Conservation (phyloP, 768 basidiomycete species). For the Mycena maculata region DNA sequence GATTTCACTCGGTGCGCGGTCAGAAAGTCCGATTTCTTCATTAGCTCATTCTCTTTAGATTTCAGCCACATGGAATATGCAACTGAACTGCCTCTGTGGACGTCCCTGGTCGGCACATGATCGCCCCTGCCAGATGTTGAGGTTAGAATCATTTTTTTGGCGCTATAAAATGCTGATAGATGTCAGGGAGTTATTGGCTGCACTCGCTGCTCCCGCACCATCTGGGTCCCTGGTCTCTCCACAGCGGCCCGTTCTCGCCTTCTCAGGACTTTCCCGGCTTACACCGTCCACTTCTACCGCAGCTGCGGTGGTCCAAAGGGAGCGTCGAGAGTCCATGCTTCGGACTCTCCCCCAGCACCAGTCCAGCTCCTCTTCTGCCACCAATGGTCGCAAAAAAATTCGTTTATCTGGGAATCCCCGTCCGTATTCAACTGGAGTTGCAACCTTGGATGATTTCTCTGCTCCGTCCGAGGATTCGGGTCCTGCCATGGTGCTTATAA, state of each 20-base stretch:
- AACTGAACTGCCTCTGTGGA: neutral
- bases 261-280: neutral
- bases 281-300: neutral
- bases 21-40: neutral
- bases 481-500: neutral
- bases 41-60: neutral
- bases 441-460: neutral
- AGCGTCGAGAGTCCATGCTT: neutral
- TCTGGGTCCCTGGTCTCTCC: neutral
- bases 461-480: neutral
- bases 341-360: neutral
- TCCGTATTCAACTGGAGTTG: neutral
- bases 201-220: neutral
- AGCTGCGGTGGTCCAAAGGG: neutral
- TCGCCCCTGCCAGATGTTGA: neutral
- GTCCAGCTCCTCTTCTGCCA: neutral
- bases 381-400: neutral
- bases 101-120: neutral
- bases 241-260: conserved; percentile 1
- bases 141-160: neutral
- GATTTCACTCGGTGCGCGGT: neutral
- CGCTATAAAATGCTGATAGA: too few relatives aligned
- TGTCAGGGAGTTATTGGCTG: too few relatives aligned
- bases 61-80: neutral
- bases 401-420: neutral